A percentile compares a stretch with the other conserved stretches of the same genome.
phyloP scores from a whole-genome alignment of 1,284 basidiomycete genomes.

The Marasmius sp. region DNA sequence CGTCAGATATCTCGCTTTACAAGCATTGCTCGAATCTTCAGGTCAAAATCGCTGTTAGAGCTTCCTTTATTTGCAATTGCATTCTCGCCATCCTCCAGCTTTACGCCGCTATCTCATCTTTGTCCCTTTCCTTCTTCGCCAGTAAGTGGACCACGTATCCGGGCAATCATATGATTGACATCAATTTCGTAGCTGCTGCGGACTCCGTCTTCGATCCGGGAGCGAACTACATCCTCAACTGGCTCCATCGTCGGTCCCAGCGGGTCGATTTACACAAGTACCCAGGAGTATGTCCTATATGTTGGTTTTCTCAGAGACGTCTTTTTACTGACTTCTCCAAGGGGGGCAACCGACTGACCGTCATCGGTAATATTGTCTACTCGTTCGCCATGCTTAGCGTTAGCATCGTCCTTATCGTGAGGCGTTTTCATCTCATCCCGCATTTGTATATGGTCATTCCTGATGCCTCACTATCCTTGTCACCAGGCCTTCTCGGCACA shows the following conservation, averaged over 20 bases:
- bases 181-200: slow-evolving; percentile 50
- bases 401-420: slow-evolving; percentile 83
- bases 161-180: neutral
- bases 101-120: slow-evolving; percentile 85
- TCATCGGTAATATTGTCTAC: slow-evolving; percentile 89
- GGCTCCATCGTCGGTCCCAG: slow-evolving; percentile 75
- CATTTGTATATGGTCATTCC: neutral
- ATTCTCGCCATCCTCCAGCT: slow-evolving; percentile 75
- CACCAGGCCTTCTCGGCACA: slow-evolving; percentile 48
- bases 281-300: slow-evolving; percentile 53
- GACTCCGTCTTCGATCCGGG: slow-evolving; percentile 93
- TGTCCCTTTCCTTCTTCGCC: slow-evolving; percentile 86
- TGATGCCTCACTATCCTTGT: neutral
- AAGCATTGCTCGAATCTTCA: slow-evolving; percentile 29
- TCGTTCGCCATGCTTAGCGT: slow-evolving; percentile 45
- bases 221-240: slow-evolving; percentile 84
- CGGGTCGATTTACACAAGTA: slow-evolving; percentile 82
- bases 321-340: neutral
- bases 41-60: slow-evolving; percentile 87
- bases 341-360: slow-evolving; percentile 86
- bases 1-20: no score
- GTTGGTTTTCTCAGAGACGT: neutral
- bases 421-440: slow-evolving; percentile 25
- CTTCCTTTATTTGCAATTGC: slow-evolving; percentile 81
- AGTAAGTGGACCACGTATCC: slow-evolving; percentile 26